Base-by-base conservation (phyloP, 2,329 filamentous ascomycete genomes). In the Diaporthe citriasiana region DNA sequence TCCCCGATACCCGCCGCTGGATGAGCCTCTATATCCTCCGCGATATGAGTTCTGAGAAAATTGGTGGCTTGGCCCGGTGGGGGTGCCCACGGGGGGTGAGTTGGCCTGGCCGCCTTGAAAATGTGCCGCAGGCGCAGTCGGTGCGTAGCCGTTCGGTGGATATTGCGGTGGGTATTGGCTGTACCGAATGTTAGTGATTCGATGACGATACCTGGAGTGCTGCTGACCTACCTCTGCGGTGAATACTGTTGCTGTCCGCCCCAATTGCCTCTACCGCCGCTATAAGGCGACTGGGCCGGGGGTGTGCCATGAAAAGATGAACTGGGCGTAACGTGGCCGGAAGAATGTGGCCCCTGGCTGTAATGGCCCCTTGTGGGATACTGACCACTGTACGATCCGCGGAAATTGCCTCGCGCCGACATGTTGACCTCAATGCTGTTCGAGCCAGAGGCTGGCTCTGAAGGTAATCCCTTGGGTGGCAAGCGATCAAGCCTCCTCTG, bases 81-180 rank as follows among this genome's bases (percentile, higher is more conserved):
- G 87, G 10, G 88, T 87, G 73, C 88, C 87, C 91, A 91, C 9
- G 87, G 75, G 75, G 2, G 89, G 88, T 3, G 87, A 88, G 73
- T 84, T 85, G 22, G 79, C 79, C 47, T 82, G 78, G 76, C 86
- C 88, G 22, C 84, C 80, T 78, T 90, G 88, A 78, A 89, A 91
- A 57, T 89, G 87, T 87, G 10, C 85, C 88, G 73, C 83, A 87
- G 56, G 88, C 85, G 27, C 74, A 53, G 72, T 72, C 27, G 88
- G 85, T 19, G 87, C 83, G 78, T 89, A 90, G 73, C 84, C 88
- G 55, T 85, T 84, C 75, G 90, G 88, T 55, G 89, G 84, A 79
- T 93, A 92, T 35, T 89, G 87, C 40, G 91, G 87, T 27, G 89
- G 87, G 56, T 92, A 92, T 82, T 92, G 92, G 40, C 90, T 92